Evolutionary conservation across 805 yeast genomes (phyloP).

Genomic region (Candida andamanensis): DNA sequence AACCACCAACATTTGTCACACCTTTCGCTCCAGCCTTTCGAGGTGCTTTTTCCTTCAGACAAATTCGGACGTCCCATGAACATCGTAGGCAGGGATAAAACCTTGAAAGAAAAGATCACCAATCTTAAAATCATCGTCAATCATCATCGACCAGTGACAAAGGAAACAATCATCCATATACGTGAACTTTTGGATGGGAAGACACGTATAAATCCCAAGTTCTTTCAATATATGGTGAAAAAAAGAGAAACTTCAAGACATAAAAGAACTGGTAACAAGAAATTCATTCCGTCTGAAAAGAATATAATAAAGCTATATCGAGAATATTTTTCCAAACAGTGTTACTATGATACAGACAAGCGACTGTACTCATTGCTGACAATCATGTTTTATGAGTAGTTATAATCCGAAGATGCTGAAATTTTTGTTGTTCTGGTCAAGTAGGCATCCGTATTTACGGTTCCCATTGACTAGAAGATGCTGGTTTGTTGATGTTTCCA

Average conservation of each 20-base stretch:
- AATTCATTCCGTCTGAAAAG: conserved; percentile 24
- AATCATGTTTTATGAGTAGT: conserved; percentile 21
- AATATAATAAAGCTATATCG: conserved; percentile 23
- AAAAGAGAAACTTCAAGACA: conserved; percentile 12
- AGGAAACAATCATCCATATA: too few relatives aligned
- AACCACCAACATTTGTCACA: conserved; percentile 18
- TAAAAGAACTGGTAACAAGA: conserved; percentile 16
- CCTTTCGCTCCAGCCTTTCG: conserved; percentile 24
- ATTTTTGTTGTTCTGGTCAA: conserved; percentile 36
- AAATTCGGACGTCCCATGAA: conserved; percentile 28
- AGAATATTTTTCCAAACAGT: conserved; percentile 26
- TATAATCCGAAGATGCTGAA: conserved; percentile 29
- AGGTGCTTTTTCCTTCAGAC: conserved; percentile 26
- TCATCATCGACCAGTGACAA: conserved; percentile 17
- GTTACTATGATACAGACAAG: conserved; percentile 20
- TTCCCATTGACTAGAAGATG: conserved; percentile 12
- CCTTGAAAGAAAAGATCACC: conserved; percentile 20
- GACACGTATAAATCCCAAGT: conserved; percentile 18
- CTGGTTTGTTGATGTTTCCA: too few relatives aligned
- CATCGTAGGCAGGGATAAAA: conserved; percentile 20
- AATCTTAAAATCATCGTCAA: conserved; percentile 17
- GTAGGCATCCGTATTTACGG: conserved; percentile 31
- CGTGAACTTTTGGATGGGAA: conserved; percentile 16
- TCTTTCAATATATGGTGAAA: conserved; percentile 22
- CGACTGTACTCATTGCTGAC: too few relatives aligned